Evolutionary conservation across 2,329 filamentous ascomycete species (phyloP), one percentile per base, ranked within the genome.

Genomic region (Akanthomyces dipterigenus): DNA sequence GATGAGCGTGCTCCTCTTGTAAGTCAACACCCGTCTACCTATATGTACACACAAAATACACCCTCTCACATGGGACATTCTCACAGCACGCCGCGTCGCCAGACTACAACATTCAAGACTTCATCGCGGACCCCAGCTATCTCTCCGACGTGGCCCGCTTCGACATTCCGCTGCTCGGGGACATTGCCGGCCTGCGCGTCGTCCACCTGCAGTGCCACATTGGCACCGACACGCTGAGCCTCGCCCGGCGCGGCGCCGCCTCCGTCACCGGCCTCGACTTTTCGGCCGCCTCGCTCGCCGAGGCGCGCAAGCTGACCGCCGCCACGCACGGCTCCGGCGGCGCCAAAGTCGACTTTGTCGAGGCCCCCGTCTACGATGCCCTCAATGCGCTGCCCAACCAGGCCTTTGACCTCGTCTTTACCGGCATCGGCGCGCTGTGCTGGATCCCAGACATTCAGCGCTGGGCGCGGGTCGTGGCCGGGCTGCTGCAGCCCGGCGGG

Each of bases 131-230:
- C 34, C 28, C 48, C 2, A 22, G 16, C 5, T 62, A 59, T 38
- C 49, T 64, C 54, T 55, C 62, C 50, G 24, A 55, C 6, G 62
- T 63, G 3, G 63, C 62, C 14, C 14, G 34, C 14, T 63, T 64
- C 36, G 62, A 64, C 51, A 16, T 43, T 6, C 62, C 62, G 3
- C 59, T 62, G 2, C 48, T 65, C 22, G 61, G 57, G n/a, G n/a
- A 56, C 45, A 26, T 64, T 5, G 31, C 56, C 7, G 62, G 60
- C n/a, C 56, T 63, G 34, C 28, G 62, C 42, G 61, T 55, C 46
- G 63, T 55, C 1, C 64, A 65, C 43, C 59, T 65, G 4, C 64
- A 64, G 55, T 64, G 64, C 61, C 64, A 65, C 60, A 64, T 64
- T 20, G 63, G 63, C n/a, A 65, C 63, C 18, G 64, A 65, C 42